Evolutionary conservation across 2,329 filamentous ascomycete genomes (phyloP).

Genomic region (Ceratocystis papillata): DNA sequence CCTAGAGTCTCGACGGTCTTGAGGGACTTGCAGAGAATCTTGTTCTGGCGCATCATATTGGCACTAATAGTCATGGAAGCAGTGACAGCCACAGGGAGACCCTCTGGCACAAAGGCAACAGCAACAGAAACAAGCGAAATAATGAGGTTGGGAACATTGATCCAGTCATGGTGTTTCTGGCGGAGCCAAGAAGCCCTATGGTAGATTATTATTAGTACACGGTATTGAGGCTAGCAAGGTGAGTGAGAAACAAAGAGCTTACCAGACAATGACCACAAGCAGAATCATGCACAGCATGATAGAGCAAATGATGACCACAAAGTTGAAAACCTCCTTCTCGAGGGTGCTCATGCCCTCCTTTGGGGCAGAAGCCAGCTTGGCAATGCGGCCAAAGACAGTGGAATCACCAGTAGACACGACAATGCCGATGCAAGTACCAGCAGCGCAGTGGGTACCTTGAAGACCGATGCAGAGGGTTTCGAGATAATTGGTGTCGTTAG

Average conservation of each 20-base stretch:
- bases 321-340: slow-evolving; percentile 98
- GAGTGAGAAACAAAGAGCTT: slow-evolving; percentile 71
- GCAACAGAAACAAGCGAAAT: slow-evolving; percentile 64
- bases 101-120: slow-evolving; percentile 94
- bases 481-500: slow-evolving; percentile 55
- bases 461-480: slow-evolving; percentile 97
- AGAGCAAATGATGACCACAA: slow-evolving; percentile 61
- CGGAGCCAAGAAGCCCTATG: slow-evolving; percentile 67
- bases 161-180: slow-evolving; percentile 97
- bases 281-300: slow-evolving; percentile 95
- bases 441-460: slow-evolving; percentile 94
- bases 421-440: slow-evolving; percentile 79
- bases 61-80: slow-evolving; percentile 93
- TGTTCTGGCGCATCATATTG: slow-evolving; percentile 97
- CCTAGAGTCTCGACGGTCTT: slow-evolving; percentile 95
- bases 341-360: slow-evolving; percentile 94
- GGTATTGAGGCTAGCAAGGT: background rate
- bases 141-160: slow-evolving; percentile 87
- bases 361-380: slow-evolving; percentile 95
- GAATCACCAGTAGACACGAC: slow-evolving; percentile 81
- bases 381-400: slow-evolving; percentile 96
- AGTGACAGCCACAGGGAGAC: slow-evolving; percentile 93
- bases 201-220: slow-evolving; percentile 52
- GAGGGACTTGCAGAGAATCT: slow-evolving; percentile 88
- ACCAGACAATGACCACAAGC: slow-evolving; percentile 92